A percentile compares a stretch with the other conserved stretches of the same genome.
Evolutionary conservation across 2,329 filamentous ascomycete genomes (phyloP).

Genomic region (Ceratocystis diversiconidia): DNA sequence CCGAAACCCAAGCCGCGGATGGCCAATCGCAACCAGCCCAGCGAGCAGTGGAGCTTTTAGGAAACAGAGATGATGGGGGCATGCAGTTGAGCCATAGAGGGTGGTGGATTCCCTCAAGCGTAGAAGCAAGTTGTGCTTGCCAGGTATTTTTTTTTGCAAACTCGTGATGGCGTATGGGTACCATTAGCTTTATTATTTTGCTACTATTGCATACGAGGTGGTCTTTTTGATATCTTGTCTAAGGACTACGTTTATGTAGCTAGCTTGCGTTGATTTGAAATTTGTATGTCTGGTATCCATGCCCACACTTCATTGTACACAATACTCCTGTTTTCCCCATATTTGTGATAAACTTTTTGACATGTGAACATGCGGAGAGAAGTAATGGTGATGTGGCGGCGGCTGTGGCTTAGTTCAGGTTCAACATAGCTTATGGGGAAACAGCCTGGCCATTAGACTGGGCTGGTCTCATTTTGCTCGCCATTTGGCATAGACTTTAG

Average conservation of each 20-base stretch:
- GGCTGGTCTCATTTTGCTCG: background rate
- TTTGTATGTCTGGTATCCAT: background rate
- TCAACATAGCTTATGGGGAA: no score
- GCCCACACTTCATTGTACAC: background rate
- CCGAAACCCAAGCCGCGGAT: conserved; percentile 23
- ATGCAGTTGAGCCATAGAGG: background rate
- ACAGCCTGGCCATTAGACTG: no score
- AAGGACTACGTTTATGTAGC: background rate
- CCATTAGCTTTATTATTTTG: background rate
- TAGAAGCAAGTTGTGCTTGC: background rate
- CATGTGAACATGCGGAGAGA: conserved; percentile 3
- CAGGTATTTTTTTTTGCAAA: background rate
- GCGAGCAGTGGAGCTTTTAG: conserved; percentile 36
- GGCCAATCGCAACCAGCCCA: conserved; percentile 28
- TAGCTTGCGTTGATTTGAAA: background rate
- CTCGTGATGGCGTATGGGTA: background rate
- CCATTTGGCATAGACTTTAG: background rate
- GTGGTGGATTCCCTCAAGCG: background rate
- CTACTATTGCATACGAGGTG: background rate
- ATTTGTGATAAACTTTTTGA: background rate
- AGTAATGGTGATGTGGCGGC: background rate
- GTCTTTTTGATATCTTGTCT: background rate
- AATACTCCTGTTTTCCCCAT: background rate
- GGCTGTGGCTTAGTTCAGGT: background rate
- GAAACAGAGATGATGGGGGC: conserved; percentile 1